Evolutionary conservation across 495 filamentous ascomycete genomes (phyloP).

Genomic region (Neurospora terricola): DNA sequence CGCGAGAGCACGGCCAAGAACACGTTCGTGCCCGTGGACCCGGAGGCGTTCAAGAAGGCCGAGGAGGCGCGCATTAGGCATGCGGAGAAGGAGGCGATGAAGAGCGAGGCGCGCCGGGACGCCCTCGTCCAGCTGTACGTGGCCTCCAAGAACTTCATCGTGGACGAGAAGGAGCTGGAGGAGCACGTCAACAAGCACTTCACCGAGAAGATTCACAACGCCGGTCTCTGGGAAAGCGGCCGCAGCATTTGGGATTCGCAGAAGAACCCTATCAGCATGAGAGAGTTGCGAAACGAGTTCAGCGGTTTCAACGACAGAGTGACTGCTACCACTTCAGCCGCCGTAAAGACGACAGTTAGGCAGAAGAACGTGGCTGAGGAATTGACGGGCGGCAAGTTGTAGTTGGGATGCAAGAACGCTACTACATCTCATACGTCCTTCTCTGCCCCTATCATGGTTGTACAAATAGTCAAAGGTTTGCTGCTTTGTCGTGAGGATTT

Average conservation of each 20-base stretch:
- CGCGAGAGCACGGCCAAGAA: conserved; percentile 16
- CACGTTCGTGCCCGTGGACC: conserved; percentile 23
- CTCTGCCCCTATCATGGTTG: not conserved
- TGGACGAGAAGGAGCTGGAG: conserved; percentile 33
- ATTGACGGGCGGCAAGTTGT: conserved; percentile 40
- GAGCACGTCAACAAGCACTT: conserved; percentile 27
- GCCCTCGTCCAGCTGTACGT: conserved; percentile 39
- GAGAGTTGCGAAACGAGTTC: conserved; percentile 17
- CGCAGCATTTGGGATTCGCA: conserved; percentile 33
- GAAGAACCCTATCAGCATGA: conserved; percentile 21
- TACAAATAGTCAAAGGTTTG: not conserved
- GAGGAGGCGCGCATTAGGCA: conserved; percentile 16
- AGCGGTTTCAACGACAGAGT: conserved; percentile 10
- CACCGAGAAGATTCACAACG: conserved; percentile 3
- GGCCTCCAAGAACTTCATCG: conserved; percentile 35
- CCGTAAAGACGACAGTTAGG: conserved; percentile 19
- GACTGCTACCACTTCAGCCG: conserved; percentile 8
- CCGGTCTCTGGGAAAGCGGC: conserved; percentile 4
- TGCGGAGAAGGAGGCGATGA: conserved; percentile 4
- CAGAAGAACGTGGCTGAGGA: conserved; percentile 39
- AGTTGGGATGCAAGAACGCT: conserved; percentile 1
- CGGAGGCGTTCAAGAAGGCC: conserved; percentile 24
- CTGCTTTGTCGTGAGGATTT: not conserved
- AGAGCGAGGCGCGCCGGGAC: conserved; percentile 32
- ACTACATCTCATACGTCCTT: not conserved